Conservation (phyloP, 371 early-diverging fungal genomes). For the Mortierella sp. region DNA sequence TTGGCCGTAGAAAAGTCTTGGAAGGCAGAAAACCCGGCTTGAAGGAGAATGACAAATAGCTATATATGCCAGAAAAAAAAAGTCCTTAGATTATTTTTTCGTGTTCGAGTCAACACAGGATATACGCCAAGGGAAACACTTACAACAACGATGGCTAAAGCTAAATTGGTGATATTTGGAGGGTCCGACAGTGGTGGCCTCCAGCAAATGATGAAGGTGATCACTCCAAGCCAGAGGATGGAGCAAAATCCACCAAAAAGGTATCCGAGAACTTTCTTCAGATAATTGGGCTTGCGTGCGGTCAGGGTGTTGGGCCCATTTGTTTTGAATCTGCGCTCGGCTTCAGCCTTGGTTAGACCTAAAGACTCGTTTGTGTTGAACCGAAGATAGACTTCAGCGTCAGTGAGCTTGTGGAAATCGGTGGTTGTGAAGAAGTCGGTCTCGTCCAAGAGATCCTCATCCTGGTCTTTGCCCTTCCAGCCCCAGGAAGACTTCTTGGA, state of each 20-base stretch:
- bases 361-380: conserved; percentile 58
- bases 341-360: conserved; percentile 60
- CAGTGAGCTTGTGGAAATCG: conserved; percentile 56
- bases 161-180: conserved; percentile 57
- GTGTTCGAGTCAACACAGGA: background rate
- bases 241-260: conserved; percentile 65
- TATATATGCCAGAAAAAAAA: background rate
- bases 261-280: conserved; percentile 60
- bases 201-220: conserved; percentile 59
- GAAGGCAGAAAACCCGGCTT: conserved; percentile 77
- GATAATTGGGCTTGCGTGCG: conserved; percentile 62
- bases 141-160: conserved; percentile 63
- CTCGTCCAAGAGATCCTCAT: conserved; percentile 13
- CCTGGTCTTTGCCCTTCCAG: conserved; percentile 22
- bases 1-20: conserved; percentile 79
- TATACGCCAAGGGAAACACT: background rate
- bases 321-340: conserved; percentile 56
- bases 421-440: conserved; percentile 40
- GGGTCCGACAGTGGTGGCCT: conserved; percentile 60
- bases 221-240: conserved; percentile 64
- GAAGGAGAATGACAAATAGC: conserved; percentile 73
- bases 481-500: conserved; percentile 5
- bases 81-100: background rate
- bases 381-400: conserved; percentile 59
- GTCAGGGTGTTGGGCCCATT: conserved; percentile 65